Conservation (phyloP, 352 stramenopile species). For the Pythium grandisporangium region DNA sequence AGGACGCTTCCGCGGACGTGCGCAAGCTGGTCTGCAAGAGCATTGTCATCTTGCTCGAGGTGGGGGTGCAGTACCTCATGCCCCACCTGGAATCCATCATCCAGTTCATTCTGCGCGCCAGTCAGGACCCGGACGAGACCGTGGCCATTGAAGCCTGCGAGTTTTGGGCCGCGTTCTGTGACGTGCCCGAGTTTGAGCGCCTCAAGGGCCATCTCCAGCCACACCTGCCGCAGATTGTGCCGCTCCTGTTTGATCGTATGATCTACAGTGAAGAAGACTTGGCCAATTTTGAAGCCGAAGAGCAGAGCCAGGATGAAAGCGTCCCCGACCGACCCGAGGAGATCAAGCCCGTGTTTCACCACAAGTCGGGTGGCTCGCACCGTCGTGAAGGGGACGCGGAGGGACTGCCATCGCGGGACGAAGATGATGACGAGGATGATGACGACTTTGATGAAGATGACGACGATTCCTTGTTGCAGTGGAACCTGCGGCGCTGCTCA, state of each 20-base stretch:
- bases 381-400: slow-evolving; percentile 14
- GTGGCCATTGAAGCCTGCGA: slow-evolving; percentile 86
- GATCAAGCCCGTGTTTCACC: slow-evolving; percentile 86
- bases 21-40: slow-evolving; percentile 87
- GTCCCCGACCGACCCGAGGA: slow-evolving; percentile 87
- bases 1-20: slow-evolving; percentile 74
- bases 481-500: slow-evolving; percentile 93
- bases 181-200: slow-evolving; percentile 86
- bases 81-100: slow-evolving; percentile 86
- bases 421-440: slow-evolving; percentile 85
- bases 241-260: slow-evolving; percentile 90
- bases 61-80: slow-evolving; percentile 85
- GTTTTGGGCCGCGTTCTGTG: slow-evolving; percentile 88
- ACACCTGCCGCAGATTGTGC: slow-evolving; percentile 88
- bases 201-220: slow-evolving; percentile 84
- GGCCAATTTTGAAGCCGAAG: slow-evolving; percentile 84
- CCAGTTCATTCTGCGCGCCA: slow-evolving; percentile 86
- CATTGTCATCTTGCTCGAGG: slow-evolving; percentile 86
- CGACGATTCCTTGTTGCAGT: slow-evolving; percentile 92
- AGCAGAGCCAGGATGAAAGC: slow-evolving; percentile 80
- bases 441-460: slow-evolving; percentile 86
- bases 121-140: slow-evolving; percentile 79
- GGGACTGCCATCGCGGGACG: slow-evolving; percentile 22
- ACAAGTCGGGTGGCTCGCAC: slow-evolving; percentile 26
- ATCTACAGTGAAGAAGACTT: slow-evolving; percentile 94